Evolutionary conservation across 805 yeast genomes (phyloP).

Genomic region (Wickerhamiella vanderwaltii): DNA sequence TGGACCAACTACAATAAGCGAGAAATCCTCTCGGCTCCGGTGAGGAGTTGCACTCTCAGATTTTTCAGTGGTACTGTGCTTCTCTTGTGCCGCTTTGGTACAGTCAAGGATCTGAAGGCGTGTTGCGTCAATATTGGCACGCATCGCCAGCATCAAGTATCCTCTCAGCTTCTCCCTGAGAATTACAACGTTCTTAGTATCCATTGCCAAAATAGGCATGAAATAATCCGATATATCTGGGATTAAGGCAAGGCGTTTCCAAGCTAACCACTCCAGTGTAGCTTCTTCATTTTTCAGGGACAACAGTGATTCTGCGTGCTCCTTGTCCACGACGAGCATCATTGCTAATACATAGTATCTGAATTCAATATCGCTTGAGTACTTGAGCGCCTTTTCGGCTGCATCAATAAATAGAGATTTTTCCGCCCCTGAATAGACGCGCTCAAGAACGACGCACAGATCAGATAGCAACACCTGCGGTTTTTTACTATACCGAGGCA

Average conservation of each 20-base stretch:
- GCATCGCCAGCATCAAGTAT: background rate
- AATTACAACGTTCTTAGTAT: too few relatives aligned
- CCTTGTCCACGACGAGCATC: background rate
- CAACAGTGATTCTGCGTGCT: background rate
- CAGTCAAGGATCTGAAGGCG: background rate
- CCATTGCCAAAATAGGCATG: background rate
- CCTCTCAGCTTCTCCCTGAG: background rate
- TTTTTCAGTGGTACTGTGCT: background rate
- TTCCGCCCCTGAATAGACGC: background rate
- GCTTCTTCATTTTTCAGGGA: background rate
- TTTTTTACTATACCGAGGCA: too few relatives aligned
- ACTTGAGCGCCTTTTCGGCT: background rate
- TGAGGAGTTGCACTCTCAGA: background rate
- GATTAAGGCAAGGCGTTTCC: background rate
- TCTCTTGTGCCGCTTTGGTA: background rate
- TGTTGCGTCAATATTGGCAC: background rate
- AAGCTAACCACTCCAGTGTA: background rate
- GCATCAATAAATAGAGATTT: background rate
- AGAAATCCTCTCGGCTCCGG: background rate
- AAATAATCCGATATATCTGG: background rate
- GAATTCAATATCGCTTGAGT: background rate
- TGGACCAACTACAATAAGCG: background rate
- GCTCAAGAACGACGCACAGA: background rate
- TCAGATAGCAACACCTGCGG: background rate
- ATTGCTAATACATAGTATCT: background rate